Conservation (phyloP, 306 rosid genomes). For the Trifolium repens region DNA sequence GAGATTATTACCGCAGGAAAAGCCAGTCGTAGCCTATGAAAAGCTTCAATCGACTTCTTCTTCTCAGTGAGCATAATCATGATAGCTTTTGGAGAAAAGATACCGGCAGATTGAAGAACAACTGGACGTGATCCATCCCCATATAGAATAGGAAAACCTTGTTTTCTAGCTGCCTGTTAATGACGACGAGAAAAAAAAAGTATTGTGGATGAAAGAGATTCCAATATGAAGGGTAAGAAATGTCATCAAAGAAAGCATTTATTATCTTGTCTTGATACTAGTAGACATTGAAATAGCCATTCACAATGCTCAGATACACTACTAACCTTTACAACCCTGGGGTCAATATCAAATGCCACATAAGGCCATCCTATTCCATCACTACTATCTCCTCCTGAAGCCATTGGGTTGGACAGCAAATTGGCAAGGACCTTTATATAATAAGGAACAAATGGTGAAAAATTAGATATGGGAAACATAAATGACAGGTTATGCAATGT, state of each 20-base stretch:
- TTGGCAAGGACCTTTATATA: constrained; percentile 85
- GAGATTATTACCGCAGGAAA: constrained; percentile 79
- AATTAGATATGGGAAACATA: constrained; percentile 35
- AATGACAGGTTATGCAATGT: constrained; percentile 40
- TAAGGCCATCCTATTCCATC: constrained; percentile 67
- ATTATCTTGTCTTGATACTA: neutral
- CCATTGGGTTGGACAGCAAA: constrained; percentile 82
- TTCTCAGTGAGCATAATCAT: constrained; percentile 88
- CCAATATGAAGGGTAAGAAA: constrained; percentile 32
- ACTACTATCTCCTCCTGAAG: constrained; percentile 72
- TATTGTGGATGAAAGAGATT: constrained; percentile 39
- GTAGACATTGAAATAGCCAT: constrained; percentile 23
- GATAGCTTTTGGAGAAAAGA: constrained; percentile 90
- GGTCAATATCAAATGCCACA: constrained; percentile 90
- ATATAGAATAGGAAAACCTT: constrained; percentile 83
- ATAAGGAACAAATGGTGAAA: constrained; percentile 38
- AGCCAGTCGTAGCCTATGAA: constrained; percentile 75
- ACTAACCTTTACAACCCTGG: constrained; percentile 83
- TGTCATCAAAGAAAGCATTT: constrained; percentile 32
- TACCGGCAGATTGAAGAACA: constrained; percentile 94
- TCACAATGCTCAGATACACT: constrained; percentile 18
- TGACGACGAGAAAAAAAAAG: constrained; percentile 30
- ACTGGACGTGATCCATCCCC: constrained; percentile 95
- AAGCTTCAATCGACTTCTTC: constrained; percentile 69
- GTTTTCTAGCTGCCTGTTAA: constrained; percentile 73